Evolutionary conservation across 164 flowering plant genomes (phyloP), one percentile per base, ranked within the genome.

Genomic region (Magnolia changhungtana): DNA sequence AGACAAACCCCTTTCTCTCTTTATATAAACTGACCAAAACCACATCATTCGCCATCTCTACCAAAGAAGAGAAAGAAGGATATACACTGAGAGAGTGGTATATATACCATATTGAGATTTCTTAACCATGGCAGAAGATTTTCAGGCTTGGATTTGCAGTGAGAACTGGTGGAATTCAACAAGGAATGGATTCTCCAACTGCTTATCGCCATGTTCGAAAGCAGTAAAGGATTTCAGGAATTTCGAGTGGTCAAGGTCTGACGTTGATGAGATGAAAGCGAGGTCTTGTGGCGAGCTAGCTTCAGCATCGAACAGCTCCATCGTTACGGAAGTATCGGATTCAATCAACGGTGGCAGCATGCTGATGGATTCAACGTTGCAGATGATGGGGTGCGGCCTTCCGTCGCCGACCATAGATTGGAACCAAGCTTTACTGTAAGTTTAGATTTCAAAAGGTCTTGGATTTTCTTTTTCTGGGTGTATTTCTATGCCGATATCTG

Each of bases 161-260:
- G 90, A 82, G 8, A 88, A 72, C 72, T 89, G 90, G 94, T 90
- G 95, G 95, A 89, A 79, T 74, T 50, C 88, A 1, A 21, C 86
- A 13, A 80, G 83, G 72, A 83, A n/a, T 20, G 74, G 67, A 52
- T 29, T 71, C 29, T 50, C n/a, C 65, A 20, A 18, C 19, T 76
- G 74, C 21, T 79, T 85, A 1, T 87, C 90, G 20, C 88, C 91
- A 1, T 90, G 89, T 79, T 82, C 90, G 51, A 68, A 82, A 8
- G 84, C 84, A 1, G 51, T 76, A 5, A 79, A 51, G 67, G 84
- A 83, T 63, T 73, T 79, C 24, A 86, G 84, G 16, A 77, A 77
- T 75, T 87, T 80, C 65, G 86, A 81, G 8, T 86, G 90, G 90
- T n/a, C 82, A 80, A 11, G 16, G 18, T 11, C 13, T 3, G 61